phyloP scores from a whole-genome alignment of 805 yeast genomes.

The Blastobotrys peoriensis region DNA sequence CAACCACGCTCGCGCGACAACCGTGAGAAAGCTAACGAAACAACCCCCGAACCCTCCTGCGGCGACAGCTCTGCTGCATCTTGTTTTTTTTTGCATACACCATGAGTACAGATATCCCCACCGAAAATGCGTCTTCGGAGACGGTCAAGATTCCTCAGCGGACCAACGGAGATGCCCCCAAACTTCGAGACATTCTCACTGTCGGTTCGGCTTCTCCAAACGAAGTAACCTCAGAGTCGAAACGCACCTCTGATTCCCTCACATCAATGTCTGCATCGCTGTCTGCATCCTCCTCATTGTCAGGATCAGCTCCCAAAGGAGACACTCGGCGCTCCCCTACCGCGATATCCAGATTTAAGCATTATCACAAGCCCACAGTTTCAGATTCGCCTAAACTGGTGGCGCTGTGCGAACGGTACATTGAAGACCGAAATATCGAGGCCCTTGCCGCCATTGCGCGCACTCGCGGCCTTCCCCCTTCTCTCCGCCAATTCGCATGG shows the following conservation, averaged over 20 bases:
- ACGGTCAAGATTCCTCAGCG: too few relatives aligned
- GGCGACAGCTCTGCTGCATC: too few relatives aligned
- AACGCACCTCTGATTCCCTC: slow-evolving; percentile 8
- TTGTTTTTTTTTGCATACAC: too few relatives aligned
- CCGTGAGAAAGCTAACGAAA: too few relatives aligned
- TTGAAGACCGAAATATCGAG: slow-evolving; percentile 57
- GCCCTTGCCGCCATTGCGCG: slow-evolving; percentile 77
- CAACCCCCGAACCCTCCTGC: too few relatives aligned
- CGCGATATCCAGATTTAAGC: slow-evolving; percentile 25
- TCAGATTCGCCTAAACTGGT: slow-evolving; percentile 45
- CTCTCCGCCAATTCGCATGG: slow-evolving; percentile 74
- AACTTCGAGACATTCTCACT: too few relatives aligned
- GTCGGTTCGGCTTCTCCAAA: too few relatives aligned
- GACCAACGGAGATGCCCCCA: too few relatives aligned
- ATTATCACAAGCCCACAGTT: slow-evolving; percentile 38
- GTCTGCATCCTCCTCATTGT: slow-evolving; percentile 23
- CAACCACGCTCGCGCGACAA: too few relatives aligned
- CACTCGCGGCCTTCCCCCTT: slow-evolving; percentile 80
- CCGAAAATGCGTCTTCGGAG: too few relatives aligned
- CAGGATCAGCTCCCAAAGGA: slow-evolving; percentile 14
- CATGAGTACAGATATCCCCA: too few relatives aligned
- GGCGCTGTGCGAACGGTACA: slow-evolving; percentile 48
- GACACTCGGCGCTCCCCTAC: slow-evolving; percentile 1
- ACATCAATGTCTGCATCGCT: slow-evolving; percentile 16
- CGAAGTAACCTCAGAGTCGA: not conserved